These are phyloP conservation scores for Fibroporia radiculosa DNA, from an alignment of 768 basidiomycete genomes.

Conservation along the genomic window DNA sequence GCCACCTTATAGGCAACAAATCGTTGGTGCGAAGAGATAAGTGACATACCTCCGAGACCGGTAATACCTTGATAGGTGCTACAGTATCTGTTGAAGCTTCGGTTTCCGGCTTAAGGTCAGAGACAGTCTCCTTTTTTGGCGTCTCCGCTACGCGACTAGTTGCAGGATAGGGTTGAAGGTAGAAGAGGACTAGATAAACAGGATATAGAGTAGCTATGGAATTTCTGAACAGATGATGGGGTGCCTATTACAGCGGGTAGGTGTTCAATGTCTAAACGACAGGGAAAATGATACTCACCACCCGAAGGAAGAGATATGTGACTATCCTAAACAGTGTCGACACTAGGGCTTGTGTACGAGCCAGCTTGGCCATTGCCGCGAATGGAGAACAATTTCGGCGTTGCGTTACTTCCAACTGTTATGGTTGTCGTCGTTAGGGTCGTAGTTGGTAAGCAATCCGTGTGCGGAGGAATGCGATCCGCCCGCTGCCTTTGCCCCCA, in stretches of 20 bases:
- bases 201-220: slow-evolving; percentile 23
- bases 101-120: too few relatives aligned
- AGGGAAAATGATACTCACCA: slow-evolving; percentile 29
- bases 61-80: too few relatives aligned
- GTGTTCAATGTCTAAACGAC: neutral
- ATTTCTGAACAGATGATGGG: slow-evolving; percentile 27
- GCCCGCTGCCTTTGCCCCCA: too few relatives aligned
- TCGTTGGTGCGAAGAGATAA: too few relatives aligned
- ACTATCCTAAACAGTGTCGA: slow-evolving; percentile 35
- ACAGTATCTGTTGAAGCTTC: too few relatives aligned
- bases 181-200: slow-evolving; percentile 13
- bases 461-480: too few relatives aligned
- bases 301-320: slow-evolving; percentile 41
- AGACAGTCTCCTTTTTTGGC: slow-evolving; percentile 11
- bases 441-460: neutral
- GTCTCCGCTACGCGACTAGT: neutral
- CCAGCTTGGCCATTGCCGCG: slow-evolving; percentile 8
- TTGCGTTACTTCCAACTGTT: too few relatives aligned
- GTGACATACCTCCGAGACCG: too few relatives aligned
- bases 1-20: too few relatives aligned
- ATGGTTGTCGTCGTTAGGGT: neutral
- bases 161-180: slow-evolving; percentile 5
- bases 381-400: too few relatives aligned
- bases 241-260: slow-evolving; percentile 36
- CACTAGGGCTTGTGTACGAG: slow-evolving; percentile 16